Base-by-base conservation (phyloP, 768 basidiomycete genomes). In the Strobilomyces dryophilus region DNA sequence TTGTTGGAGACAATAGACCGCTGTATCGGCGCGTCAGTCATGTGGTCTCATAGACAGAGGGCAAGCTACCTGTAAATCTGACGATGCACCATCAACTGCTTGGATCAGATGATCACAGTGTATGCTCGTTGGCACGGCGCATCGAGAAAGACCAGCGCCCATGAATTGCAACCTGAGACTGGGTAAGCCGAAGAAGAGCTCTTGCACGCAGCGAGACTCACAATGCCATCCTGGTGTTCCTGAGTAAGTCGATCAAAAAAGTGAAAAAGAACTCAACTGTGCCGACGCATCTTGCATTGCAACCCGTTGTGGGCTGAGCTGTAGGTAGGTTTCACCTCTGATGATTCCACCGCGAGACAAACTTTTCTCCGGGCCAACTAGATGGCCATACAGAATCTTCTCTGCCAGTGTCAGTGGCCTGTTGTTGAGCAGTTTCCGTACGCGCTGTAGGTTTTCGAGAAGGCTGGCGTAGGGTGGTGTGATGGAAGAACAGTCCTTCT, bases 41-140 rank as follows among this genome's bases (percentile, higher is more conserved):
- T 29, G 41, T 20, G 32, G n/a, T 41, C 26, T 47, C 12, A 12
- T 36, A 40, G 26, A 58, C 5, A 44, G 15, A 37, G 21, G 54
- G 9, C 17, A 45, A 45, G 51, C 14, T 61, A 90, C 92, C 81
- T 92, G 76, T 53, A 99, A 74, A 66, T 99, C 97, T 3, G 81
- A 71, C 39, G 86, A 80, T 3, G 95, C 97, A 4, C 95, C 95
- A 49, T 87, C 81, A n/a, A 80, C 76, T 17, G 97, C 97, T 70
- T 94, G 92, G 53, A 99, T 98, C 42, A 99, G 79, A 72, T 99
- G 97, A 66, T 99, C 97, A 63, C 97, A 99, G 70, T 99, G 97
- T 57, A 99, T 97, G 57, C 89, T 91, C 8, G 87, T 81, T 31
- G 89, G 89, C 1, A 98, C 95, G 15, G 90, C 89, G 63, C 87